Evolutionary conservation across 1,284 basidiomycete species (phyloP).

Genomic region (Hypsizygus ulmarius): DNA sequence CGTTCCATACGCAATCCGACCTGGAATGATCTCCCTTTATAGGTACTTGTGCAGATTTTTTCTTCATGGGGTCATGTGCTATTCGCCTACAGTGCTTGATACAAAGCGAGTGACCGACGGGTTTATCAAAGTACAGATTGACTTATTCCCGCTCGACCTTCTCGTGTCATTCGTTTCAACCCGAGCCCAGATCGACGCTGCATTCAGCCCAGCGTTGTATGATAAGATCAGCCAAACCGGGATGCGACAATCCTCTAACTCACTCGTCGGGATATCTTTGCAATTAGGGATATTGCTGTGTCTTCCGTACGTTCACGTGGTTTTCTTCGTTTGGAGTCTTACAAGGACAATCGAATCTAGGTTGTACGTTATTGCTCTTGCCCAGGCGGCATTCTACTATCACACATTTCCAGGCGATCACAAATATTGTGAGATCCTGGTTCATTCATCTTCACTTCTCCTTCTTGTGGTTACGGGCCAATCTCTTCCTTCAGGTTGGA

Average conservation of each 20-base stretch:
- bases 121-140: too few species aligned
- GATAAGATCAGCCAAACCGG: background rate
- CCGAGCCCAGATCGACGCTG: slow-evolving; percentile 4
- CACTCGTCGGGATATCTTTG: background rate
- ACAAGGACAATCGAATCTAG: background rate
- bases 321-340: too few species aligned
- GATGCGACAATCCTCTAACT: background rate
- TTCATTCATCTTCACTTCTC: background rate
- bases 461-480: background rate
- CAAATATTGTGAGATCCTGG: slow-evolving; percentile 1
- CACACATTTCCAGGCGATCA: background rate
- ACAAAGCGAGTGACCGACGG: too few species aligned
- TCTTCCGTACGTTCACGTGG: background rate
- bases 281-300: slow-evolving; percentile 3
- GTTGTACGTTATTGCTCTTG: slow-evolving; percentile 1
- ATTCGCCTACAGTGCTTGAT: too few species aligned
- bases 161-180: background rate
- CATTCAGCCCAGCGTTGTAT: slow-evolving; percentile 9
- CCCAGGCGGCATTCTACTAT: slow-evolving; percentile 3
- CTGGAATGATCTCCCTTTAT: too few species aligned
- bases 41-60: too few species aligned
- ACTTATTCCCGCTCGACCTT: too few species aligned
- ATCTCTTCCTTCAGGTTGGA: background rate
- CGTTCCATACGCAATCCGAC: too few species aligned
- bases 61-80: too few species aligned